Base-by-base conservation (phyloP, 805 yeast genomes). In the Metschnikowia matae region DNA sequence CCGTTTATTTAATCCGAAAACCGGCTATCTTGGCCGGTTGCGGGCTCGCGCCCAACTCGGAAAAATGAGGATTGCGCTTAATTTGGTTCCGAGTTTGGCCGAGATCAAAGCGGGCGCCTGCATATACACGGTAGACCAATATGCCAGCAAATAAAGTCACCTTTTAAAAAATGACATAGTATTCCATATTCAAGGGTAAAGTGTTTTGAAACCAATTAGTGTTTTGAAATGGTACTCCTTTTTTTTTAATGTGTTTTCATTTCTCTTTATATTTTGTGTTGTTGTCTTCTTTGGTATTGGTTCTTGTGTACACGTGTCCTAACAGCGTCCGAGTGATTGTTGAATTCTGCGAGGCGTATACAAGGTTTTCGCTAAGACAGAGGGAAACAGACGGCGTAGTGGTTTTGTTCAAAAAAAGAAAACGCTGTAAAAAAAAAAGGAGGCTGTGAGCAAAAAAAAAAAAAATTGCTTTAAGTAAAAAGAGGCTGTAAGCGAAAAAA, bases 71-170 rank as follows among this genome's bases (percentile, higher is more conserved):
- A n/a, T 21, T 17, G 37, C 36, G 14, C 26, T 14, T 1, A 31
- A 17, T 17, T 32, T 32, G 32, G 37, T 32, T 41, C 45, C 45
- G 45, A 41, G 37, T 31, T 41, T 41, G 37, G 18, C 45, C 45
- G 45, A 20, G 14, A 40, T 29, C 37, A 8, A 14, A 6, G 20
- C 10, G 45, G 21, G 11, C n/a, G 5, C 45, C 45, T 41, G 45
- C 26, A 41, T 14, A 13, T 18, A 18, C 29, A 10, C 13, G 13
- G 40, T 31, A 13, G 29, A 31, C 35, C 18, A 41, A 8, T n/a
- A 18, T 10, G 43, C 34, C 43, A 15, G 3, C n/a, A 26, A 15
- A 10, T 14, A 15, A n/a, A 26, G 10, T n/a, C 10, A 20, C 41
- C 4, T 14, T 14, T 39, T 15, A n/a, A n/a, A 23, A 21, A 39